Evolutionary conservation across 768 basidiomycete species (phyloP), one percentile per base, ranked within the genome.

Genomic region (Ramaria sp.): DNA sequence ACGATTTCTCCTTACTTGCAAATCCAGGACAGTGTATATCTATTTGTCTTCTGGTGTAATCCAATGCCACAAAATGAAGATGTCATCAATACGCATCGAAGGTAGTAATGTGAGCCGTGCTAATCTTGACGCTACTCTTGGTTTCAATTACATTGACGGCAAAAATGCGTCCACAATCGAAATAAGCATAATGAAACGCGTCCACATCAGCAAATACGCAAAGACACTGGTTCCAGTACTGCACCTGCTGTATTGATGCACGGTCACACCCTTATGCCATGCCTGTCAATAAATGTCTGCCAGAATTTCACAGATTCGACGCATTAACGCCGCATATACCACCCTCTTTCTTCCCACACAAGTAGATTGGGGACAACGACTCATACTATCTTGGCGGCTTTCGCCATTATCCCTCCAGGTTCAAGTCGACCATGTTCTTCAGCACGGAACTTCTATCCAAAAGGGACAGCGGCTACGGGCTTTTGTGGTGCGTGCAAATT

Each of bases 381-480:
- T n/a, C n/a, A n/a, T 22, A n/a, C n/a, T 27, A 2, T 27, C 5
- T 27, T 22, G 42, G n/a, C 42, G 42, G 20, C 42, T 22, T 43
- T 43, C 7, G n/a, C 42, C 42, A 43, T 22, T 13, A 4, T n/a
- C 7, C n/a, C 42, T 43, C 19, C 42, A 43, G 7, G 7, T 41
- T 41, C n/a, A n/a, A 3, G 22, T 49, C 49, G 63, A 6, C 12
- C 27, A 42, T 95, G 91, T 95, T 95, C 74, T 95, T 91, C 69
- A 81, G 88, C 43, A 75, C 85, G 7, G 91, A 93, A 51, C 70
- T 94, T 4, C 73, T 95, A 24, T 80, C 86, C 19, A 83, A 80
- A 63, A 76, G 91, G 59, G 90, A 94, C 63, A 90, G 85, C 62
- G 89, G 91, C 13, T 92, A 89, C 64, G 92, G 91, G 57, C 78